Evolutionary conservation across 352 stramenopile genomes (phyloP).

Genomic region (Pythium phragmiticola): DNA sequence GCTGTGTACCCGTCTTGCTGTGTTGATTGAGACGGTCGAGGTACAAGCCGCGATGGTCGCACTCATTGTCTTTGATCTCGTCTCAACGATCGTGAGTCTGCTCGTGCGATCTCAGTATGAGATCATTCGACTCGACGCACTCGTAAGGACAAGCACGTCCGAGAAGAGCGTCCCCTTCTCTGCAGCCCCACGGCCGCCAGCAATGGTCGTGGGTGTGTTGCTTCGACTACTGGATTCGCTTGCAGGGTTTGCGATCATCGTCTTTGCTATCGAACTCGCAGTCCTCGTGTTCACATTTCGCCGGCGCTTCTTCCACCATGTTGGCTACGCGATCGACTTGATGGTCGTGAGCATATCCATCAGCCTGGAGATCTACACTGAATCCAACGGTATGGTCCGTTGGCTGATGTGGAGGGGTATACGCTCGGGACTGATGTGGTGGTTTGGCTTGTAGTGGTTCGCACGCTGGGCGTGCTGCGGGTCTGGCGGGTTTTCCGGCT

Average conservation of each 20-base stretch:
- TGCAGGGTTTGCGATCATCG: constrained; percentile 53
- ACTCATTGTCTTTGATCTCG: constrained; percentile 52
- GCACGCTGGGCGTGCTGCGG: constrained; percentile 51
- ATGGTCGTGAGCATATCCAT: constrained; percentile 34
- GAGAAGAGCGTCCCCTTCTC: not conserved
- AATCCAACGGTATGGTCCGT: constrained; percentile 47
- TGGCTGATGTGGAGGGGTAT: not conserved
- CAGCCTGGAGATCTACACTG: constrained; percentile 42
- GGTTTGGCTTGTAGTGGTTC: constrained; percentile 28
- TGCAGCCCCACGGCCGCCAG: not conserved
- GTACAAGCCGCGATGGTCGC: constrained; percentile 47
- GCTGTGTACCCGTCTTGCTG: not conserved
- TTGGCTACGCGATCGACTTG: constrained; percentile 60
- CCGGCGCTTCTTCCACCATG: constrained; percentile 47
- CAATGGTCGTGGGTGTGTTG: constrained; percentile 5
- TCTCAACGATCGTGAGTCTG: constrained; percentile 35
- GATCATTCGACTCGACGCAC: constrained; percentile 15
- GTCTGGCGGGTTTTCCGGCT: constrained; percentile 65
- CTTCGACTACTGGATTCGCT: constrained; percentile 53
- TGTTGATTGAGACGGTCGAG: constrained; percentile 57
- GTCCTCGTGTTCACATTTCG: constrained; percentile 47
- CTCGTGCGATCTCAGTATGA: constrained; percentile 39
- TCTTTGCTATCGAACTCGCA: constrained; percentile 58
- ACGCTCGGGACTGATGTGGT: not conserved
- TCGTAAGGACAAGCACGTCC: constrained; percentile 3